A percentile compares a stretch with the other conserved stretches of the same genome.
These are phyloP conservation scores for Phyllosticta citriasiana DNA, from an alignment of 2,329 filamentous ascomycete species.

Conservation along the genomic window DNA sequence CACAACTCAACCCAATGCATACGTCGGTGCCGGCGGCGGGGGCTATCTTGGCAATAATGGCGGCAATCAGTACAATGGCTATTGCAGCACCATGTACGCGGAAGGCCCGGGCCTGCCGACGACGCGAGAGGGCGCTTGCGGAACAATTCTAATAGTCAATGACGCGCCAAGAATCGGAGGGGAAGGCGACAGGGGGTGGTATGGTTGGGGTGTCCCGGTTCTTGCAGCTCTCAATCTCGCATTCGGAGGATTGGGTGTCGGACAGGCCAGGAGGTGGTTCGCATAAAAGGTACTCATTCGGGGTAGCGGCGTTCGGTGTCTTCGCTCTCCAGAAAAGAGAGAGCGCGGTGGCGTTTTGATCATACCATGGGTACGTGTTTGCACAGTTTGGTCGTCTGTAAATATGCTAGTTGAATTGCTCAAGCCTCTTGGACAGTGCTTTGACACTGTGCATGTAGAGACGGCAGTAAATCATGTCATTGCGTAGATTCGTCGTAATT, in stretches of 20 bases:
- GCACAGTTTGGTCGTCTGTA: background rate
- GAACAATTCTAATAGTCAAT: constrained; percentile 27
- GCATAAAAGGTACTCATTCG: background rate
- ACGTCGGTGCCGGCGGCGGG: constrained; percentile 15
- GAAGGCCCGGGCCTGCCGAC: constrained; percentile 25
- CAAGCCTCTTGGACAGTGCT: background rate
- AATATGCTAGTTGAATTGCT: background rate
- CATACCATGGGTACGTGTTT: background rate
- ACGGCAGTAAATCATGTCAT: background rate
- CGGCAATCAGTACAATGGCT: constrained; percentile 17
- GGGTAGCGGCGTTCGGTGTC: background rate
- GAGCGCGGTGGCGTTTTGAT: background rate
- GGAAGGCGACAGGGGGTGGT: background rate
- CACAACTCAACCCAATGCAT: constrained; percentile 15
- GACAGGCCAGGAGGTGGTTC: background rate
- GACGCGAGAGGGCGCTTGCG: constrained; percentile 24
- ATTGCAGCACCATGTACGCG: constrained; percentile 28
- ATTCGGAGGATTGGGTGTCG: background rate
- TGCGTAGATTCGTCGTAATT: background rate
- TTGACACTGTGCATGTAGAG: background rate
- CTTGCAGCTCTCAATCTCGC: background rate
- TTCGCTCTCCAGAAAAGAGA: background rate
- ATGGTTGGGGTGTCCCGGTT: background rate
- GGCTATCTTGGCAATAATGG: background rate
- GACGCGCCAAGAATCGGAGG: constrained; percentile 10